Evolutionary conservation across 2,329 filamentous ascomycete species (phyloP), one percentile per base, ranked within the genome.

Genomic region (Tolypocladium pustulatum): DNA sequence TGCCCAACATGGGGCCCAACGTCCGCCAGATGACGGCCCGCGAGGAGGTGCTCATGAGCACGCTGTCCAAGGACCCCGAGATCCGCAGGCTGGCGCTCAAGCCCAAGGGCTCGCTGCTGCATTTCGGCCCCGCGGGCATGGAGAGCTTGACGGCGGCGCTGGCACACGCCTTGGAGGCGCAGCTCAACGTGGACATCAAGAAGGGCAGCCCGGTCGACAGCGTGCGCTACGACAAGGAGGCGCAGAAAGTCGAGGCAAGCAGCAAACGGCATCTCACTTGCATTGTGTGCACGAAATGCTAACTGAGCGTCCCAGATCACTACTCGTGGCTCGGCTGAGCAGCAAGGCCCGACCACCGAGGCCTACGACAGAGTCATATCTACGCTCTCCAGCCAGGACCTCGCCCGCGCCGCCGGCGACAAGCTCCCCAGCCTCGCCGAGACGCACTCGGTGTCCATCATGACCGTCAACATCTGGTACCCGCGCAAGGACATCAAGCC

Each of bases 381-480:
- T 22, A 86, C 87, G n/a, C 71, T 89, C 30, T 79, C 78, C 53
- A 77, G 77, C 60, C 73, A 78, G 41, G 65, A 74, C 2, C 75
- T 83, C 20, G 71, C 74, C 55, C 60, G 65, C 32, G 62, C 77
- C 36, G 72, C 75, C 3, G 61, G 64, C 25, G 64, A 66, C 51
- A 62, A 68, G 7, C 74, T 86, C 7, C 76, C 79, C 6, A 70
- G 77, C 37, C 77, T 89, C 13, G 68, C 71, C 22, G 69, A 80
- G 51, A 81, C 83, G 20, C 80, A 83, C 57, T 83, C 87, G 40
- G 88, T 93, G 36, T 92, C 87, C 37, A 91, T 97, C 64, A 92
- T 92, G 86, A 89, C 92, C 2, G 88, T 99, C 61, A 97, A 96
- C 73, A 79, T 99, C 54, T 97, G 88, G 80, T 99, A 88, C 71